These are phyloP conservation scores for Metarhizium robertsii DNA, from an alignment of 2,329 filamentous ascomycete species.

Conservation along the genomic window DNA sequence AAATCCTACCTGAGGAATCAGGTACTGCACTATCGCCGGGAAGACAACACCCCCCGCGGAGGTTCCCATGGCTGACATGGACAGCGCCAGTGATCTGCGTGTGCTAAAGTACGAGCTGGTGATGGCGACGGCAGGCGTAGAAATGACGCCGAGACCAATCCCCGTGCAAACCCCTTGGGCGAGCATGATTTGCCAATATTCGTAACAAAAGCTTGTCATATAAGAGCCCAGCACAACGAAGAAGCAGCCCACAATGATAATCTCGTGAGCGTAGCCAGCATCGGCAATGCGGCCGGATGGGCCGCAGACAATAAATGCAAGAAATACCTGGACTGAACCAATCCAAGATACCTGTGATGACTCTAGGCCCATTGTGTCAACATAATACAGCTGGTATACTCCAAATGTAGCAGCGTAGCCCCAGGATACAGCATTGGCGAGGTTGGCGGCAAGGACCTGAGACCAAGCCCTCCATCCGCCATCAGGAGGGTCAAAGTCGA, in stretches of 20 bases:
- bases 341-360: conserved; percentile 33
- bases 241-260: conserved; percentile 29
- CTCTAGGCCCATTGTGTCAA: conserved; percentile 23
- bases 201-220: conserved; percentile 32
- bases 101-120: conserved; percentile 53
- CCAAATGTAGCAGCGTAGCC: conserved; percentile 40
- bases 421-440: conserved; percentile 41
- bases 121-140: conserved; percentile 50
- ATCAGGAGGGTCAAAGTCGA: conserved; percentile 23
- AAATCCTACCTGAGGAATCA: conserved; percentile 51
- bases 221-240: conserved; percentile 38
- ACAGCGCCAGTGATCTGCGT: conserved; percentile 47
- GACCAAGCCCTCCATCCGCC: conserved; percentile 39
- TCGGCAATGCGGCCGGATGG: conserved; percentile 40
- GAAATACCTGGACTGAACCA: conserved; percentile 40
- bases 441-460: conserved; percentile 37
- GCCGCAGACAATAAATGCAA: conserved; percentile 39
- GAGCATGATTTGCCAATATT: conserved; percentile 45
- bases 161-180: conserved; percentile 43
- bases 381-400: conserved; percentile 44
- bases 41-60: conserved; percentile 48
- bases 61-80: conserved; percentile 50
- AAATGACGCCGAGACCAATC: conserved; percentile 45
- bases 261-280: conserved; percentile 35
- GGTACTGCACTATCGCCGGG: conserved; percentile 45